Conservation (phyloP, 129 eudicot species). For the Chrysanthemum seticuspe region DNA sequence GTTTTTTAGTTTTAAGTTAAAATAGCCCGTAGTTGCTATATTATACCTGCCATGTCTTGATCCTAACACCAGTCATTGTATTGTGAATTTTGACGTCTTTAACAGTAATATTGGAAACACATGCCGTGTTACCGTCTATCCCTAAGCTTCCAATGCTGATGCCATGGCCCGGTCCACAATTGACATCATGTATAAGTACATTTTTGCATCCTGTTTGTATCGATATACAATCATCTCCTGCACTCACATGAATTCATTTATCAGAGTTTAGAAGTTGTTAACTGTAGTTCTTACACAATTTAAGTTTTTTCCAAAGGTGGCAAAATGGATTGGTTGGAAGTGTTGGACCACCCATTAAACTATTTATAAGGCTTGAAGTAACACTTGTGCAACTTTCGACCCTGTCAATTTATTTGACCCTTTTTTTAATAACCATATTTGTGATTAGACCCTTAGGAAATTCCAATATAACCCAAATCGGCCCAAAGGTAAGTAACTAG, state of each 20-base stretch:
- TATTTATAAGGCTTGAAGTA: too few relatives aligned
- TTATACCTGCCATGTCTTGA: slow-evolving; percentile 95
- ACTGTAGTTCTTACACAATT: background rate
- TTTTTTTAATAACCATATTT: background rate
- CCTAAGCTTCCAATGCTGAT: slow-evolving; percentile 94
- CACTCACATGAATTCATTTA: slow-evolving; percentile 4
- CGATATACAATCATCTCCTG: slow-evolving; percentile 96
- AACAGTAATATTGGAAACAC: slow-evolving; percentile 83
- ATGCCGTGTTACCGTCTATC: slow-evolving; percentile 64
- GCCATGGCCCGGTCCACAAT: slow-evolving; percentile 98
- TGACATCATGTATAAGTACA: slow-evolving; percentile 67
- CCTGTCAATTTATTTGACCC: too few relatives aligned
- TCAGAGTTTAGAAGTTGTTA: background rate
- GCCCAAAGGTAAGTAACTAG: background rate
- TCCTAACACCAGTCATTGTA: slow-evolving; percentile 90
- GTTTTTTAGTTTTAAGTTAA: too few relatives aligned
- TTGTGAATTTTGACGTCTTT: slow-evolving; percentile 54
- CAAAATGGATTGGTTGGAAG: background rate
- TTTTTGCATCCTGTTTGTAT: slow-evolving; percentile 96
- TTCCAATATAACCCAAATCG: background rate
- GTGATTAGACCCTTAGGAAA: background rate
- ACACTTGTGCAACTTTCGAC: background rate
- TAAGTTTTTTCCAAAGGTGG: background rate
- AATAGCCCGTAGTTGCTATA: background rate
- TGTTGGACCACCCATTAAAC: too few relatives aligned